These are phyloP conservation scores for Fusarium mangiferae DNA, from an alignment of 2,329 filamentous ascomycete genomes.

Conservation along the genomic window DNA sequence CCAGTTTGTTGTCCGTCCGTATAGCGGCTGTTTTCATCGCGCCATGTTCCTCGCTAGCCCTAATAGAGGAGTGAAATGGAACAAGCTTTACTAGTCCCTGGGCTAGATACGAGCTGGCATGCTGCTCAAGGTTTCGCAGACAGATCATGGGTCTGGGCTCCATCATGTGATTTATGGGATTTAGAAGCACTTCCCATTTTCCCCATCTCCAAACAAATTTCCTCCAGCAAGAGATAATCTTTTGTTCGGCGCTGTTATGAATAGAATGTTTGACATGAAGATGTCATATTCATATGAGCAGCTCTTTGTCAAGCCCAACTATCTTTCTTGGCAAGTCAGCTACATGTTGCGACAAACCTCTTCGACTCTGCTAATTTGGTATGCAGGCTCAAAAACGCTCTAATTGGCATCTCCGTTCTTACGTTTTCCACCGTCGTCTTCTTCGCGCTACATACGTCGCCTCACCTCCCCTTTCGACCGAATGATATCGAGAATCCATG, in stretches of 20 bases:
- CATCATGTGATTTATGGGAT: background rate
- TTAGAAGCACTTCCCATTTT: background rate
- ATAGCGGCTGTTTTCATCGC: background rate
- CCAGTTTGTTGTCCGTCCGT: rapidly evolving
- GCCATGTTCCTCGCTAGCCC: background rate
- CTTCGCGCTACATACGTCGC: background rate
- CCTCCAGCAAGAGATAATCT: background rate
- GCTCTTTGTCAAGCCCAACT: background rate
- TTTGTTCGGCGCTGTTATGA: rapidly evolving
- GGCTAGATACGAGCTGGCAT: background rate
- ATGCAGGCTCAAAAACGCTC: background rate
- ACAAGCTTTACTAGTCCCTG: background rate
- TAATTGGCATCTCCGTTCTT: background rate
- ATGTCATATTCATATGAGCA: background rate
- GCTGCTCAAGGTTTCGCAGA: background rate
- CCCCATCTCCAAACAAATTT: background rate
- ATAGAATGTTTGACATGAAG: background rate
- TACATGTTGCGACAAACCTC: rapidly evolving
- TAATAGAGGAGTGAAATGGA: background rate
- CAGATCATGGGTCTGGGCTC: background rate
- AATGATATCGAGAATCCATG: background rate
- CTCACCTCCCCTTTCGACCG: background rate
- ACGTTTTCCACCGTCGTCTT: background rate
- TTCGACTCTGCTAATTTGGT: rapidly evolving
- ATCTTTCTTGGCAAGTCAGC: background rate